Percentiles rank a stretch among this genome's conserved stretches.
These are phyloP conservation scores for Strigomonas culicis DNA, from an alignment of 208 protist species.

Conservation along the genomic window DNA sequence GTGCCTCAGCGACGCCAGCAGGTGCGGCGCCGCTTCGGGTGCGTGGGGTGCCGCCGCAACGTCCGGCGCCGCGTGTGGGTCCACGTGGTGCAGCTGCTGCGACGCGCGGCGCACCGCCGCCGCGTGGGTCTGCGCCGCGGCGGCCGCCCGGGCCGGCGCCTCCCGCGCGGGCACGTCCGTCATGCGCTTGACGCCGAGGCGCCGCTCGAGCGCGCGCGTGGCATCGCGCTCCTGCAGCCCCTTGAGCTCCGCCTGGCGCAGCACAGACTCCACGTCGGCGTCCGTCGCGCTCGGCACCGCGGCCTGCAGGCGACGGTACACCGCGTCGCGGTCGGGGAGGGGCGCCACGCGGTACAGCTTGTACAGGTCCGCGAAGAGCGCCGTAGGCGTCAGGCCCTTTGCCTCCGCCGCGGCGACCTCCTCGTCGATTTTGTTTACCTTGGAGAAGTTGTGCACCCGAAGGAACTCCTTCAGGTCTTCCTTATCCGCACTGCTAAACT, in stretches of 20 bases:
- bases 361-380: slow-evolving; percentile 41
- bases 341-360: slow-evolving; percentile 28
- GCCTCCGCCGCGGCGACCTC: slow-evolving; percentile 16
- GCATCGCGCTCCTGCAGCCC: slow-evolving; percentile 38
- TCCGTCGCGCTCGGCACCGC: slow-evolving; percentile 32
- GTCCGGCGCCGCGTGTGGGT: slow-evolving; percentile 6
- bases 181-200: slow-evolving; percentile 9
- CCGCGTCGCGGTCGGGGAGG: slow-evolving; percentile 32
- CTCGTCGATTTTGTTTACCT: slow-evolving; percentile 31
- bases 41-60: background rate
- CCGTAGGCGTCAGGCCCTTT: slow-evolving; percentile 17
- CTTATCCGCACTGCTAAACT: slow-evolving; percentile 19
- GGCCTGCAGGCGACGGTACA: slow-evolving; percentile 19
- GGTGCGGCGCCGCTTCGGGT: background rate
- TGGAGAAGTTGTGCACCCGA: slow-evolving; percentile 50
- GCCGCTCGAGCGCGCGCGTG: slow-evolving; percentile 24
- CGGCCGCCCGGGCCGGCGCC: background rate
- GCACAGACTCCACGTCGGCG: slow-evolving; percentile 29
- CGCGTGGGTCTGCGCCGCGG: background rate
- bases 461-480: slow-evolving; percentile 47
- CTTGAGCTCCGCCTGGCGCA: slow-evolving; percentile 42
- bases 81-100: slow-evolving; percentile 13
- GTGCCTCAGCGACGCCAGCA: background rate
- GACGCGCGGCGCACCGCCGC: slow-evolving; percentile 10
- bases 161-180: background rate